Percentiles rank a stretch among this genome's conserved stretches.
Evolutionary conservation across 148 eudicot genomes (phyloP).

Genomic region (Rhododendron griersonianum): DNA sequence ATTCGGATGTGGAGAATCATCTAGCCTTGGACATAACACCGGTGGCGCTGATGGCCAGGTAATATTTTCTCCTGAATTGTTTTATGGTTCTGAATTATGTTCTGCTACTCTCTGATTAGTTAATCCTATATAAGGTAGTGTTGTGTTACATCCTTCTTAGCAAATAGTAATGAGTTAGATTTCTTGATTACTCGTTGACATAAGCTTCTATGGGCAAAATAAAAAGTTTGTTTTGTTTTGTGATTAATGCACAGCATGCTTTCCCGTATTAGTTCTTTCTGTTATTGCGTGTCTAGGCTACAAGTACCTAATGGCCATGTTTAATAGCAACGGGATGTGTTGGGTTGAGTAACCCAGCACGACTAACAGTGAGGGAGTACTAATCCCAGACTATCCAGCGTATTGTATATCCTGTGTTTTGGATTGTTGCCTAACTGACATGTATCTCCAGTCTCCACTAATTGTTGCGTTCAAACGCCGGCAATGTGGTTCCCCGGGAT

Average conservation of each 20-base stretch:
- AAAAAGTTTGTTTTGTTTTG: too few relatives aligned
- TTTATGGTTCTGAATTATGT: not conserved
- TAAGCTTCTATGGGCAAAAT: too few relatives aligned
- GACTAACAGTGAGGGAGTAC: not conserved
- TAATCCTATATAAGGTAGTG: not conserved
- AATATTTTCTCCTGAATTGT: not conserved
- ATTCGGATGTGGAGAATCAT: constrained; percentile 91
- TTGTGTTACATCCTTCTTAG: not conserved
- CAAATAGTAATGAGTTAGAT: too few relatives aligned
- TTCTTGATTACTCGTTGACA: too few relatives aligned
- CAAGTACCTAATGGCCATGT: not conserved
- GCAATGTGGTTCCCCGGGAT: not conserved
- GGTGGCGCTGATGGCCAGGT: constrained; percentile 63
- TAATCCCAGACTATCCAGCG: not conserved
- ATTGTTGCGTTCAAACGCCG: not conserved
- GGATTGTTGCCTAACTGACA: not conserved
- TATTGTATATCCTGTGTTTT: not conserved
- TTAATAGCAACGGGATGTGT: too few relatives aligned
- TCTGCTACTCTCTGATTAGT: not conserved
- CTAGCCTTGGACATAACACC: constrained; percentile 77
- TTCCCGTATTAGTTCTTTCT: not conserved
- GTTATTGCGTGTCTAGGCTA: not conserved
- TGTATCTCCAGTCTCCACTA: not conserved
- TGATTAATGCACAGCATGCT: not conserved
- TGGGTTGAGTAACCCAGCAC: not conserved